Conservation (phyloP, 345 rosid genomes). For the Pistacia atlantica region DNA sequence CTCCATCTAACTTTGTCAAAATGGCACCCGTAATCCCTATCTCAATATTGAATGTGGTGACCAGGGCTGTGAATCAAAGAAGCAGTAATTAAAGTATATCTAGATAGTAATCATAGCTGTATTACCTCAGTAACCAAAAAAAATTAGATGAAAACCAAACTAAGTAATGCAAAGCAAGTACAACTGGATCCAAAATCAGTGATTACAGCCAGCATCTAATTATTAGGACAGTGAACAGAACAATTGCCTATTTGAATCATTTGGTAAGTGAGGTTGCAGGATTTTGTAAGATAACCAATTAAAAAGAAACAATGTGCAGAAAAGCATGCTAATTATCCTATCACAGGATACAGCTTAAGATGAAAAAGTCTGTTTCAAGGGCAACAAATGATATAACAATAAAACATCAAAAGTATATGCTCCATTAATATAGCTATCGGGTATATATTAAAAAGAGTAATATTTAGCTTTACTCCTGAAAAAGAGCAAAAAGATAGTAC, state of each 20-base stretch:
- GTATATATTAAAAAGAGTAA: background rate
- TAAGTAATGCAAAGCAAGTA: constrained; percentile 1
- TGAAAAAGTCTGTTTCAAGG: background rate
- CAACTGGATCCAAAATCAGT: background rate
- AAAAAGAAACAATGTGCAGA: background rate
- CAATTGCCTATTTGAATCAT: background rate
- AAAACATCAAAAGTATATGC: background rate
- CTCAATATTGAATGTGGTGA: constrained; percentile 93
- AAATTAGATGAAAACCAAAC: background rate
- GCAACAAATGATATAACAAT: background rate
- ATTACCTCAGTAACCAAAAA: constrained; percentile 3
- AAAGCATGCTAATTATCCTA: background rate
- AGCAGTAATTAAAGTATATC: constrained; percentile 8
- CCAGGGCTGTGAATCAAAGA: constrained; percentile 61
- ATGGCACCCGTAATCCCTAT: constrained; percentile 99
- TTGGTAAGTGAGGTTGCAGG: background rate
- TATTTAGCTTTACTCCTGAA: background rate
- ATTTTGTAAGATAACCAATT: no score
- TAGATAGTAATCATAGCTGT: background rate
- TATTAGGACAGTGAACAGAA: background rate
- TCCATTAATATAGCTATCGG: background rate
- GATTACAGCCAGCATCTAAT: constrained; percentile 1
- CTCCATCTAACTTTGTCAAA: constrained; percentile 97
- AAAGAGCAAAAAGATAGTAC: background rate
- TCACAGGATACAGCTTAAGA: background rate